Base-by-base conservation (phyloP, 2,329 filamentous ascomycete species). In the Zymoseptoria tritici region DNA sequence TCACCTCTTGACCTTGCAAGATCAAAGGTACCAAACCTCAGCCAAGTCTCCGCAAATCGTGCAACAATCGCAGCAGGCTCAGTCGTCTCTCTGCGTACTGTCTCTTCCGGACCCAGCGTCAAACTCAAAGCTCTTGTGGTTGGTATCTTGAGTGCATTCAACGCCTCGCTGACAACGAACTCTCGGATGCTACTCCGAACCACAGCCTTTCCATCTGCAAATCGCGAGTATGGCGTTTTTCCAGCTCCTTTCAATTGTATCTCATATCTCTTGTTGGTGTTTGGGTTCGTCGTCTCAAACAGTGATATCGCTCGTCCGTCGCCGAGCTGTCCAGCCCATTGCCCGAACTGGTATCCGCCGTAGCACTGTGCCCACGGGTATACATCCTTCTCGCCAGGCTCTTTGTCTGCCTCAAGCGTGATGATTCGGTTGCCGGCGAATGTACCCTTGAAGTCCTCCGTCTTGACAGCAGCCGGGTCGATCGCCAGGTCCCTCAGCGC, bases 281-380 rank as follows among this genome's bases (percentile, higher is more conserved):
- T 71, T 1, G 88, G 85, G 71, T 93, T 95, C 4, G 85, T 93
- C 22, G 86, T 84, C 75, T 99, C 94, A 70, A 97, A 97, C 1
- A 99, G 80, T 42, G 90, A 96, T 67, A 99, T 97, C 29, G 92
- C 94, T 58, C 94, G 84, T 46, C 94, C 94, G 72, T 99, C 94
- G 50, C 94, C 94, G 1, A 99, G 84, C 74, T 99, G 94, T 5
- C 94, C 92, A 3, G 94, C 94, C 93, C 93, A 99, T 66, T 89
- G 85, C 5, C 94, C 94, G 60, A 77, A 76, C 55, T 76, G 75
- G 67, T 81, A 79, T 59, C 93, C 93, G 59, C 94, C 94, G 73
- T 99, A 99, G 77, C 94, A 97, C 76, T 99, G 94, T 31, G 94
- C 92, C 94, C 94, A 99, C 0, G 94, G 93, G 73, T 99, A 99